These are phyloP conservation scores for Ustilago loliicola DNA, from an alignment of 1,284 basidiomycete species.

Conservation along the genomic window DNA sequence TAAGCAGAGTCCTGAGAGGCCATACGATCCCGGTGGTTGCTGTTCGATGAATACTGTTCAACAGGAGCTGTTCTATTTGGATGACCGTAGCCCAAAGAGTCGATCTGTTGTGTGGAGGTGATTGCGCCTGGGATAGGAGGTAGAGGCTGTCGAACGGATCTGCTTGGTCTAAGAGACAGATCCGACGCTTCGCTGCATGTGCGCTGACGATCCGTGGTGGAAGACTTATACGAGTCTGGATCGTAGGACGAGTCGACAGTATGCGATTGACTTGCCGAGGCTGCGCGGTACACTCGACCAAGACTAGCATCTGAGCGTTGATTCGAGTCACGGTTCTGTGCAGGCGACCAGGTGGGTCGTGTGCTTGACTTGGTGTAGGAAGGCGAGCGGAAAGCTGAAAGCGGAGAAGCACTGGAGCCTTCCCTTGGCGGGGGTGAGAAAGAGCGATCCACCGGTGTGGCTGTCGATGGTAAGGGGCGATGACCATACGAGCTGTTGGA, in stretches of 20 bases:
- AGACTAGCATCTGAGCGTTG: slow-evolving; percentile 15
- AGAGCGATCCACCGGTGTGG: slow-evolving; percentile 31
- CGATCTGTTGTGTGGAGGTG: slow-evolving; percentile 2
- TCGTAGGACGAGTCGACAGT: slow-evolving; percentile 38
- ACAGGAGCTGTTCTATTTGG: background rate
- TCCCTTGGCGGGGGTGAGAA: slow-evolving; percentile 42
- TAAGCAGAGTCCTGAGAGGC: slow-evolving; percentile 16
- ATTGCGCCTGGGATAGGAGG: slow-evolving; percentile 34
- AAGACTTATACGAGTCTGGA: slow-evolving; percentile 16
- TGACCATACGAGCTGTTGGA: slow-evolving; percentile 34
- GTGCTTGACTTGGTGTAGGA: slow-evolving; percentile 27
- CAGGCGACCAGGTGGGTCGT: slow-evolving; percentile 24
- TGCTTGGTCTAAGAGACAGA: slow-evolving; percentile 19
- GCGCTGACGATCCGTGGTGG: slow-evolving; percentile 25
- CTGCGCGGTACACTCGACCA: slow-evolving; percentile 19
- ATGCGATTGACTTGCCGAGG: slow-evolving; percentile 28
- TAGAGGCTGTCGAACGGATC: slow-evolving; percentile 39
- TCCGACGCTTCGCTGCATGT: slow-evolving; percentile 49
- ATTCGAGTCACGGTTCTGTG: slow-evolving; percentile 10
- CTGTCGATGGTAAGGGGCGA: slow-evolving; percentile 40
- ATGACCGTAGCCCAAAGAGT: slow-evolving; percentile 16
- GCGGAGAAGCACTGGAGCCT: slow-evolving; percentile 25
- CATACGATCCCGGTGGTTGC: slow-evolving; percentile 2
- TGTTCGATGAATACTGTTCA: slow-evolving; percentile 6
- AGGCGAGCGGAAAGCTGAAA: slow-evolving; percentile 40